Evolutionary conservation across 257 asterid species (phyloP), one percentile per base, ranked within the genome.

Genomic region (Ehretia macrophylla): DNA sequence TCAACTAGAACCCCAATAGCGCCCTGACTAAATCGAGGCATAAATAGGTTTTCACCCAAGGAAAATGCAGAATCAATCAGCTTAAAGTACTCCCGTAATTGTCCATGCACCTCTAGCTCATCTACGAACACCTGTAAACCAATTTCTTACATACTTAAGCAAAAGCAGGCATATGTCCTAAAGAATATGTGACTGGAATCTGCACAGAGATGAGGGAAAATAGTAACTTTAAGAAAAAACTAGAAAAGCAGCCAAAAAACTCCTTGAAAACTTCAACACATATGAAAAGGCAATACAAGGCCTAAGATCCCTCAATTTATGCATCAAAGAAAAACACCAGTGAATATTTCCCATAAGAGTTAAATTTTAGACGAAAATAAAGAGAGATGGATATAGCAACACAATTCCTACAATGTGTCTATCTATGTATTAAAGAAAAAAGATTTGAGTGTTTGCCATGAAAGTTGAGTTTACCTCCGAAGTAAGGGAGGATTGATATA

Each of bases 111-210:
- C 68, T 73, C 68, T 65, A 88, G 80, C 87, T 88, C 97, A 63
- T 92, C 97, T 64, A 86, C 66, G 61, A 84, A 68, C 38, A 86
- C 87, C 97, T 92, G 88, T 38, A 59, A 27, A 69, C 17, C 55
- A 63, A 74, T 51, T 48, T 49, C n/a, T 56, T 35, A 42, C 63
- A 49, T 57, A 67, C 51, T 59, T 51, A 14, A 62, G 61, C 62
- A 68, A 38, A 63, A 40, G 23, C 42, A 5, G 35, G 35, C 35
- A 27, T 27, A 27, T 27, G 35, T 27, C 35, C 35, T 27, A 27
- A 27, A 51, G 57, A 17, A 32, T 14, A 61, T 17, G 17, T 63
- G 19, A 18, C 16, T 8, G 20, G 17, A 20, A 49, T 21, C 17
- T 17, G 54, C 14, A 49, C 20, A 27, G 35, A 17, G 17, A 49